A percentile compares a stretch with the other conserved stretches of the same genome.
Conservation (phyloP, 2,329 filamentous ascomycete genomes). For the Neopestalotiopsis sp. region DNA sequence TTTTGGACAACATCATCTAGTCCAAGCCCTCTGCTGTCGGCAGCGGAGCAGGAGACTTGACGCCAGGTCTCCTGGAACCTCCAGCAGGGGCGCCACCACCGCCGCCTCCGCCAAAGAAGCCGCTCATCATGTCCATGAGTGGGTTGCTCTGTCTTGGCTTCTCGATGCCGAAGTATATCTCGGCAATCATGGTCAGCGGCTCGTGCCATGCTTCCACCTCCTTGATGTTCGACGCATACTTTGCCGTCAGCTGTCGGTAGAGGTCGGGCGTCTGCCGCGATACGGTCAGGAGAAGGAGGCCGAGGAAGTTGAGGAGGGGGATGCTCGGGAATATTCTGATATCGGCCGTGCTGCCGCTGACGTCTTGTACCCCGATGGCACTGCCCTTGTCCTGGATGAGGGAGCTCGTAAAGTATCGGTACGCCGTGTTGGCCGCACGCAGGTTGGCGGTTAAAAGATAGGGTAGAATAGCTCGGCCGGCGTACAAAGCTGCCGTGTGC, state of each 20-base stretch:
- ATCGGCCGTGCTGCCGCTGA: slow-evolving; percentile 76
- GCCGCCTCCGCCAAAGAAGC: slow-evolving; percentile 81
- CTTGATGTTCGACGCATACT: slow-evolving; percentile 79
- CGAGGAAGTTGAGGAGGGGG: slow-evolving; percentile 94
- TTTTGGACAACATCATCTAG: slow-evolving; percentile 40
- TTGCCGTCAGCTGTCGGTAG: slow-evolving; percentile 80
- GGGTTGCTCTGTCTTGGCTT: slow-evolving; percentile 90
- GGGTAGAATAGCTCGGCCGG: slow-evolving; percentile 84
- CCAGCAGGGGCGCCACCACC: slow-evolving; percentile 47
- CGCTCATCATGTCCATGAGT: slow-evolving; percentile 97
- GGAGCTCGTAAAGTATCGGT: slow-evolving; percentile 75
- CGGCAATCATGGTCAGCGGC: slow-evolving; percentile 82
- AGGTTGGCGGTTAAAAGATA: slow-evolving; percentile 92
- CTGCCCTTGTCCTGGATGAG: slow-evolving; percentile 59
- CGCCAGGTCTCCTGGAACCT: slow-evolving; percentile 44
- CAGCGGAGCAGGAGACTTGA: slow-evolving; percentile 50
- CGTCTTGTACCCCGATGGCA: slow-evolving; percentile 76
- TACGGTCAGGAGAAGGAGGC: slow-evolving; percentile 80
- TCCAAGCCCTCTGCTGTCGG: slow-evolving; percentile 66
- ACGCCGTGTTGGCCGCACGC: slow-evolving; percentile 82
- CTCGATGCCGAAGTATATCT: slow-evolving; percentile 96
- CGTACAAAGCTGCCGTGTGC: slow-evolving; percentile 86
- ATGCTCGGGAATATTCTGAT: slow-evolving; percentile 85
- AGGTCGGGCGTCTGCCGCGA: slow-evolving; percentile 80
- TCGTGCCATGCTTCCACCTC: slow-evolving; percentile 82